A percentile compares a stretch with the other conserved stretches of the same genome.
phyloP scores from a whole-genome alignment of 1,284 basidiomycete genomes.

The Amylostereum areolatum region DNA sequence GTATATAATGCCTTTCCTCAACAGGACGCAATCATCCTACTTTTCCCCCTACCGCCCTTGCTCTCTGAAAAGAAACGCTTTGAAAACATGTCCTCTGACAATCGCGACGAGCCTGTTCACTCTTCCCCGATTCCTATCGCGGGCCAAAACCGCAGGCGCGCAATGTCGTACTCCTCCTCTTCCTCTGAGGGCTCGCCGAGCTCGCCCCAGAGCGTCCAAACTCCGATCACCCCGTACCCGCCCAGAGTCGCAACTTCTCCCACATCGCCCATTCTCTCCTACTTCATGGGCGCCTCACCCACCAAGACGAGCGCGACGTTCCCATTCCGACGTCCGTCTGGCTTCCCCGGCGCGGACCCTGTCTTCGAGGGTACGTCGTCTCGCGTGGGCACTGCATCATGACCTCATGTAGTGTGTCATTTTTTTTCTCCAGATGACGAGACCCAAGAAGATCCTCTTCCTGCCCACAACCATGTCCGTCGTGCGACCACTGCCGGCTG shows the following conservation, averaged over 20 bases:
- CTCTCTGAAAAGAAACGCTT: constrained; percentile 4
- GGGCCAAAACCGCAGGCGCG: constrained; percentile 29
- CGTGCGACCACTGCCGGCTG: constrained; percentile 33
- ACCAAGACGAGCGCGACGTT: constrained; percentile 41
- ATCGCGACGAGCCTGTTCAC: constrained; percentile 24
- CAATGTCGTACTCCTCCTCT: constrained; percentile 40
- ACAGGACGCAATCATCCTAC: constrained; percentile 28
- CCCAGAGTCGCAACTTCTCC: constrained; percentile 45
- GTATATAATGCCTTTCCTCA: too few relatives aligned
- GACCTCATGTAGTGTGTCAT: background rate
- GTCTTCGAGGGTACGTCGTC: constrained; percentile 52
- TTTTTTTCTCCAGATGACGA: constrained; percentile 28
- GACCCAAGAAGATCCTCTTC: constrained; percentile 25
- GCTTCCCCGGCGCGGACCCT: constrained; percentile 41
- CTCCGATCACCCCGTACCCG: constrained; percentile 36
- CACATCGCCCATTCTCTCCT: constrained; percentile 63
- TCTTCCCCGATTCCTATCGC: constrained; percentile 64
- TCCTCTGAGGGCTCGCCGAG: constrained; percentile 31
- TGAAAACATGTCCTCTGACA: background rate
- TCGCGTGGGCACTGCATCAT: background rate
- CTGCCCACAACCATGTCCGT: constrained; percentile 20
- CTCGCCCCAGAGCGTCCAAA: constrained; percentile 34
- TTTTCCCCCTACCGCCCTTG: constrained; percentile 11
- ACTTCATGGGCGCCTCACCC: constrained; percentile 60
- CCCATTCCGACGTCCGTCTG: constrained; percentile 41